Evolutionary conservation across 2,329 filamentous ascomycete species (phyloP).

Genomic region (Nemania sp.): DNA sequence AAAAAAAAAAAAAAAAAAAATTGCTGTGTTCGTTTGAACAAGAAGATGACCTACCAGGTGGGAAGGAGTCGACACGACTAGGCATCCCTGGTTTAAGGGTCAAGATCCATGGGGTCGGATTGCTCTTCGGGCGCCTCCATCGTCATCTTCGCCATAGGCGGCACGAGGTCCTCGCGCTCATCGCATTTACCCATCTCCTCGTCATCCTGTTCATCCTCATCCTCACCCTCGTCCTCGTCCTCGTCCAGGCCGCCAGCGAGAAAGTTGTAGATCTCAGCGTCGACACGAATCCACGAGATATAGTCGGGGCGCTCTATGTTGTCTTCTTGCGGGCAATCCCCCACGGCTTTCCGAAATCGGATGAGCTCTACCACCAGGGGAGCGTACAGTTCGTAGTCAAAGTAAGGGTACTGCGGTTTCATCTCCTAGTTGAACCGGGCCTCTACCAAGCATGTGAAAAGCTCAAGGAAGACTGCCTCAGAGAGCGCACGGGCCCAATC

Average conservation of each 20-base stretch:
- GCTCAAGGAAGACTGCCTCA: conserved; percentile 18
- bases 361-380: conserved; percentile 8
- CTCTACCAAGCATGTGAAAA: conserved; percentile 24
- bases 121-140: not conserved
- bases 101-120: not conserved
- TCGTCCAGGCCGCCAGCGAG: conserved; percentile 17
- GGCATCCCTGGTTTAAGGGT: not conserved
- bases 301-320: not conserved
- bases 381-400: not conserved
- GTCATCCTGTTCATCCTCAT: conserved; percentile 26
- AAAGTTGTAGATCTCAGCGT: conserved; percentile 14
- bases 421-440: conserved; percentile 19
- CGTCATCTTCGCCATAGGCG: not conserved
- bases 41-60: not conserved
- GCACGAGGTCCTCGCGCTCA: not conserved
- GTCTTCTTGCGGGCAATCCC: conserved; percentile 19
- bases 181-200: not conserved
- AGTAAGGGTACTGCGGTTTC: conserved; percentile 4
- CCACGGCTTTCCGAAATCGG: conserved; percentile 15
- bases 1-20: too few relatives aligned
- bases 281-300: conserved; percentile 24
- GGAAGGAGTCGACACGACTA: not conserved
- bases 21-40: not conserved
- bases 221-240: conserved; percentile 18
- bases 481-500: conserved; percentile 17